Evolutionary conservation across 371 early-diverging fungal genomes (phyloP), one percentile per base, ranked within the genome.

Genomic region (Circinella minor): DNA sequence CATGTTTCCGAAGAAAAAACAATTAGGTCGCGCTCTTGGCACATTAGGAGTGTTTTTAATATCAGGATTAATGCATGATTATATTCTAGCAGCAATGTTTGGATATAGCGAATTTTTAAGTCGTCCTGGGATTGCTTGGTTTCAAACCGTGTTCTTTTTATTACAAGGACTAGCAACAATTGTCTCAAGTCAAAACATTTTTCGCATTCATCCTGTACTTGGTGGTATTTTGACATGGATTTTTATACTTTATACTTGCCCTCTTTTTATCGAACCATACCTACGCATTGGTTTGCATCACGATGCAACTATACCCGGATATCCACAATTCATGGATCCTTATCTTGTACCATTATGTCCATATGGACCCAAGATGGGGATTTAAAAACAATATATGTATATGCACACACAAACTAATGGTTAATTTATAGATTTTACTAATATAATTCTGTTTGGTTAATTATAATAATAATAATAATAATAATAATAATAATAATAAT

Each of bases 61-160:
- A 15, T 80, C 81, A 0, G 81, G 81, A 7, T 48, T 76, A 34
- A 76, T 80, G 78, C 81, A 80, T 64, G 81, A 80, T 36, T 80
- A 80, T 51, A 74, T 80, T 66, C 39, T 80, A 15, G n/a, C 76
- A 10, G 51, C 62, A 27, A 76, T 78, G 71, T 38, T 71, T 9
- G 81, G 81, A 0, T 70, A 70, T 36, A 54, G 61, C 34, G 49
- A 65, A 18, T 55, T 57, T 27, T 63, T 39, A 38, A 66, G 55
- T 17, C 39, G 43, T 9, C 69, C 70, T 0, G 78, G 78, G 4
- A 57, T 74, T 3, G 61, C 64, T 20, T 78, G 81, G 13, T 62
- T 71, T 27, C 81, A 80, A 55, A 66, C 74, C 1, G 15, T 74
- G 0, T 80, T 80, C 59, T 80, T 80, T 65, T 6, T 78, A 14